Evolutionary conservation across 2,329 filamentous ascomycete genomes (phyloP).

Genomic region (Cryphonectria nitschkei): DNA sequence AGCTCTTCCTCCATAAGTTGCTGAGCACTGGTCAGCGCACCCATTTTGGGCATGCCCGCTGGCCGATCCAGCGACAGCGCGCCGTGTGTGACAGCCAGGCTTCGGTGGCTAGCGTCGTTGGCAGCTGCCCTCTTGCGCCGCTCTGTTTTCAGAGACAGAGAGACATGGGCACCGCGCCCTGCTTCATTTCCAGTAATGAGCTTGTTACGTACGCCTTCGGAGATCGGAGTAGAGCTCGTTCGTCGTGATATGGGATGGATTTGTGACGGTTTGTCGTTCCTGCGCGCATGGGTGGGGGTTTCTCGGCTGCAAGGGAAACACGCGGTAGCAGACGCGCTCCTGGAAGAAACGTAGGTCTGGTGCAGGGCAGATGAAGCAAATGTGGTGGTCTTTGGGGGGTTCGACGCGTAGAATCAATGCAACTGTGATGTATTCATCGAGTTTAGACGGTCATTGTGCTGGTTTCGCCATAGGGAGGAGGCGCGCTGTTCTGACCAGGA

Average conservation of each 20-base stretch:
- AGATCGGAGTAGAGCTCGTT: constrained; percentile 2
- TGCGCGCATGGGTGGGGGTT: constrained; percentile 16
- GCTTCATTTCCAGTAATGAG: constrained; percentile 20
- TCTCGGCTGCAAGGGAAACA: constrained; percentile 8
- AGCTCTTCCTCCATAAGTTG: constrained; percentile 62
- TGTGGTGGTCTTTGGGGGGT: not conserved
- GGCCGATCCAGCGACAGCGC: not conserved
- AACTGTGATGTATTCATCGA: not conserved
- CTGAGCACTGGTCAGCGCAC: constrained; percentile 44
- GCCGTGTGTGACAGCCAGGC: not conserved
- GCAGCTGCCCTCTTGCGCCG: constrained; percentile 24
- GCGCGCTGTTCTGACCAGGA: not conserved
- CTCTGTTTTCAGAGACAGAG: constrained; percentile 24
- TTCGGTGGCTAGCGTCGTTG: constrained; percentile 17
- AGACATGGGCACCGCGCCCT: constrained; percentile 19
- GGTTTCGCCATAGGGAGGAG: not conserved
- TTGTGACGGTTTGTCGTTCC: constrained; percentile 21
- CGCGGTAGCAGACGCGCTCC: constrained; percentile 22
- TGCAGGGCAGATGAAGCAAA: not conserved
- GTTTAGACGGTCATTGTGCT: not conserved
- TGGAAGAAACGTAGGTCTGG: not conserved
- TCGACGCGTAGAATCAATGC: not conserved
- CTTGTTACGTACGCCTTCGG: not conserved
- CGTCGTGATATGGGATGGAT: constrained; percentile 1
- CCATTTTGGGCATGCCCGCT: constrained; percentile 19